Evolutionary conservation across 2,329 filamentous ascomycete genomes (phyloP).

Genomic region (Hirsutella minnesotensis): DNA sequence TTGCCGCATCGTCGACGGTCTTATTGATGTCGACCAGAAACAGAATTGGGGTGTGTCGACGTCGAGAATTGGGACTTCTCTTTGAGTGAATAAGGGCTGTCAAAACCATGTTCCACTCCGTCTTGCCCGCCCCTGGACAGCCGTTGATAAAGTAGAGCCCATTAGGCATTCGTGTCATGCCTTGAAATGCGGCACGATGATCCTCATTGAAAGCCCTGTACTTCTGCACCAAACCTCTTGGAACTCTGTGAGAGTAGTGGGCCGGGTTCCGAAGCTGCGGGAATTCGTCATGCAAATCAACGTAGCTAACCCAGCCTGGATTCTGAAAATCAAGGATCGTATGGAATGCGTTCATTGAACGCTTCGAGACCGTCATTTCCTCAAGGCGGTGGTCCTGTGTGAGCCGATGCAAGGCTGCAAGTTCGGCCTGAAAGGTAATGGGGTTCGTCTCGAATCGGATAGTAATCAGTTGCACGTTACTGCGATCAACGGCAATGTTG

Average conservation of each 20-base stretch:
- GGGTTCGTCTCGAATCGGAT: conserved; percentile 16
- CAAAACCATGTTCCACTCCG: conserved; percentile 31
- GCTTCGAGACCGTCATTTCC: conserved; percentile 8
- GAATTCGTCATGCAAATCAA: conserved; percentile 15
- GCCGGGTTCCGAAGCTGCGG: conserved; percentile 22
- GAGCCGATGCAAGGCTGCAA: conserved; percentile 17
- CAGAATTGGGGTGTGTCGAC: conserved; percentile 21
- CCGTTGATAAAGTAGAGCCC: conserved; percentile 32
- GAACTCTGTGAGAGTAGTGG: conserved; percentile 9
- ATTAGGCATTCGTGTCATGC: conserved; percentile 24
- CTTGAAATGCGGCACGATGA: conserved; percentile 23
- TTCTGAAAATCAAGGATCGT: conserved; percentile 20
- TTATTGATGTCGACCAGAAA: conserved; percentile 37
- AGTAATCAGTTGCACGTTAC: conserved; percentile 10
- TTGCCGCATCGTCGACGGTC: conserved; percentile 31
- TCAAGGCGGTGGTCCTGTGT: conserved; percentile 9
- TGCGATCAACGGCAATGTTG: conserved; percentile 7
- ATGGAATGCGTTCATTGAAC: conserved; percentile 16
- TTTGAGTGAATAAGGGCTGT: conserved; percentile 25
- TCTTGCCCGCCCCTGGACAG: conserved; percentile 35
- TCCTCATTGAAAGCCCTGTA: conserved; percentile 24
- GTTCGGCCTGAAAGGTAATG: conserved; percentile 19
- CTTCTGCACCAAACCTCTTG: conserved; percentile 13
- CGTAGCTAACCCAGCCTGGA: conserved; percentile 7
- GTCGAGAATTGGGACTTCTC: conserved; percentile 10